Evolutionary conservation across 2,329 filamentous ascomycete species (phyloP), one percentile per base, ranked within the genome.

Genomic region (Colletotrichum sp.): DNA sequence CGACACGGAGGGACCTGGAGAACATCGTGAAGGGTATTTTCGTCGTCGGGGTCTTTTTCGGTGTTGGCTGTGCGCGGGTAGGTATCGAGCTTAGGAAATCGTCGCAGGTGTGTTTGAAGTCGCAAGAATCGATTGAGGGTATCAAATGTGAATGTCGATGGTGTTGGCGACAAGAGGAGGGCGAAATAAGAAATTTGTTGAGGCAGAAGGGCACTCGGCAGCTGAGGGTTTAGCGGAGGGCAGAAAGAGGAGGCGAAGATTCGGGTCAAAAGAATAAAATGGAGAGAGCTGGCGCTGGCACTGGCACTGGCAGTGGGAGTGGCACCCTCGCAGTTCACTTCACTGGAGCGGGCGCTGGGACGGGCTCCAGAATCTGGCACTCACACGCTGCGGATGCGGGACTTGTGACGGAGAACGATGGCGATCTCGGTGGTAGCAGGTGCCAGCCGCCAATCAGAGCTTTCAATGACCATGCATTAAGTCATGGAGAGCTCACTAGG

Each of bases 1-100:
- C 82, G 75, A 83, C 83, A 78, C 86, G 84, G 76, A 87, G 82
- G 78, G 86, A 86, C 85, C 87, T 85, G 78, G 88, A 88, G 76
- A 89, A 82, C 88, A 89, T 90, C 74, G 80, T 71, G 65, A 39
- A 29, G 32, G 36, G 63, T 68, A 64, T 55, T 25, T 13, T 12
- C 34, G 70, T 34, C 71, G 36, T 27, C 32, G 36, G 34, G 6
- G 15, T 64, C 25, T 29, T 39, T 6, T 64, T 36, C 30, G 27
- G 57, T 25, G 25, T 63, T 36, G 29, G 59, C 15, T 22, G 65
- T 62, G 52, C 15, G 49, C 63, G 27, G 32, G 13, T 62, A 25
- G 65, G 59, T 39, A 30, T 75, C 64, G 44, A 77, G 59, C 39
- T 69, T 66, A 44, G 34, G 71, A 3, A 8, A 12, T 61, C 65